These are phyloP conservation scores for Kwoniella sp. DNA, from an alignment of 768 basidiomycete genomes.

Conservation along the genomic window DNA sequence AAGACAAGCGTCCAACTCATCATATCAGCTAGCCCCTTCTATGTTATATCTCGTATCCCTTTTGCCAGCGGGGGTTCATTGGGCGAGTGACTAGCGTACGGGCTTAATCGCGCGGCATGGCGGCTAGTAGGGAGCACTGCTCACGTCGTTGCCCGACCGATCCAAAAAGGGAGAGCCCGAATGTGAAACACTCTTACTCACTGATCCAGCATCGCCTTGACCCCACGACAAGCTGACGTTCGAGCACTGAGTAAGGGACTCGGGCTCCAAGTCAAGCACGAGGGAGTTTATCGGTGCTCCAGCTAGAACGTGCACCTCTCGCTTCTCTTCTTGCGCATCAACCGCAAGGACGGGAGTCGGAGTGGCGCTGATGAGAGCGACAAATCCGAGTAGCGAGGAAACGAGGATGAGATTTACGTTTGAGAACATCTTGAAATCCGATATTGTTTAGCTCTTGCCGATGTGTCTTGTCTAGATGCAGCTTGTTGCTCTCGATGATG, in stretches of 20 bases:
- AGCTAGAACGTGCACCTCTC: constrained; percentile 16
- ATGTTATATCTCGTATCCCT: neutral
- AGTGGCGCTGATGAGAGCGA: neutral
- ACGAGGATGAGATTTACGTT: no score
- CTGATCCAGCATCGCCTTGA: constrained; percentile 13
- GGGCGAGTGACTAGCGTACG: no score
- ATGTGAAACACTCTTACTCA: constrained; percentile 1
- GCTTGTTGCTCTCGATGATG: no score
- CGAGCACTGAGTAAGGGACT: constrained; percentile 2
- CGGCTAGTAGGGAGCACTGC: no score
- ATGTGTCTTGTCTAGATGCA: no score
- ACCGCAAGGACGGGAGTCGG: neutral
- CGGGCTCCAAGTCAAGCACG: constrained; percentile 4
- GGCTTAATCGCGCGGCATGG: no score
- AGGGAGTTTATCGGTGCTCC: constrained; percentile 20
- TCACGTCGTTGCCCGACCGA: no score
- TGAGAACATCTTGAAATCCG: no score
- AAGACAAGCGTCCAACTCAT: no score
- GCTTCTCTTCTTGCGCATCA: neutral
- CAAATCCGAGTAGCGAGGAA: neutral
- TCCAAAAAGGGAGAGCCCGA: neutral
- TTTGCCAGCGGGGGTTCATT: no score
- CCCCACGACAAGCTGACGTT: constrained; percentile 19
- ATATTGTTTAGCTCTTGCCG: no score
- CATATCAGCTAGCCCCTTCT: neutral